Evolutionary conservation across 2,329 filamentous ascomycete species (phyloP).

Genomic region (Dothideomycetes sp.): DNA sequence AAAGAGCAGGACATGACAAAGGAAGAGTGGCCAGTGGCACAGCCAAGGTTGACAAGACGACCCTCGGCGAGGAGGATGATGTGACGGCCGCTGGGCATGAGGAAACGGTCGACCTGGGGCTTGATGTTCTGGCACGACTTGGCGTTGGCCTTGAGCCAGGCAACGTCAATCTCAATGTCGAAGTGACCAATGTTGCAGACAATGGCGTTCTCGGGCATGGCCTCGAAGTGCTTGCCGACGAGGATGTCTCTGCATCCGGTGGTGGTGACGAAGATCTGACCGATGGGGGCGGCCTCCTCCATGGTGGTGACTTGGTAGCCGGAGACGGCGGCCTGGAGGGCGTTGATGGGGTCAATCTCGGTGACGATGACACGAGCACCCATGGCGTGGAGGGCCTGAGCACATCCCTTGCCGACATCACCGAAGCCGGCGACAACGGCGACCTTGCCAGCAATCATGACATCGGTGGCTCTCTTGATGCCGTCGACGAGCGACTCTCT

Average conservation of each 20-base stretch:
- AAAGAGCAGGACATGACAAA: slow-evolving; percentile 99
- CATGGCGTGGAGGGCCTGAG: slow-evolving; percentile 91
- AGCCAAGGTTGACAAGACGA: slow-evolving; percentile 98
- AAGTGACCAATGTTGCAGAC: slow-evolving; percentile 99
- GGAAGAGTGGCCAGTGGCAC: slow-evolving; percentile 96
- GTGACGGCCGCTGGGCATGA: slow-evolving; percentile 86
- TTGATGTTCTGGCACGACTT: slow-evolving; percentile 96
- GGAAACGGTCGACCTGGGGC: slow-evolving; percentile 97
- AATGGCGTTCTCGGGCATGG: slow-evolving; percentile 94
- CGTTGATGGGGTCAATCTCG: slow-evolving; percentile 98
- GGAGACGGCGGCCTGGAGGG: slow-evolving; percentile 94
- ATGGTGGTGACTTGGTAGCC: slow-evolving; percentile 96
- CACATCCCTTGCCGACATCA: slow-evolving; percentile 98
- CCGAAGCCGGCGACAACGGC: slow-evolving; percentile 95
- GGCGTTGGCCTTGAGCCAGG: slow-evolving; percentile 97
- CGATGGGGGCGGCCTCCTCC: slow-evolving; percentile 81
- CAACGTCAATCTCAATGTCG: slow-evolving; percentile 99
- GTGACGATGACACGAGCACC: slow-evolving; percentile 93
- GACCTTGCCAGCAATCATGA: slow-evolving; percentile 99
- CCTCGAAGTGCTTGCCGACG: slow-evolving; percentile 81
- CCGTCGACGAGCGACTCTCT: slow-evolving; percentile 96
- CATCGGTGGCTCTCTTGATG: slow-evolving; percentile 99
- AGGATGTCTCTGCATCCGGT: slow-evolving; percentile 99
- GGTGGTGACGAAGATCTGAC: slow-evolving; percentile 99
- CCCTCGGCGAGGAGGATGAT: slow-evolving; percentile 98